Base-by-base conservation (phyloP, 352 stramenopile species). In the Saprolegnia parasitica region DNA sequence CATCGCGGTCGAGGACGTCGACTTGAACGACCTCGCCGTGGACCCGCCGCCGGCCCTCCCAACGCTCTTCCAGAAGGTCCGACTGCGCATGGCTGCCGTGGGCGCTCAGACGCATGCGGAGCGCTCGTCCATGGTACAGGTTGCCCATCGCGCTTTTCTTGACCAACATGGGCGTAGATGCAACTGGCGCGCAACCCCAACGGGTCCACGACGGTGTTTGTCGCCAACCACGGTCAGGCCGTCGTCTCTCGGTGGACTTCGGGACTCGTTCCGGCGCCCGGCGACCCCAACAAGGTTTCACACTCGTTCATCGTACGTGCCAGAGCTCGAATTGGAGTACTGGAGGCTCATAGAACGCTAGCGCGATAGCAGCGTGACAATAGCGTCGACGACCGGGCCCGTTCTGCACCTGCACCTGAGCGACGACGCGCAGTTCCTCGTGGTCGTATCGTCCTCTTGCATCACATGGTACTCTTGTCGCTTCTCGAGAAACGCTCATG, bases 1-100 rank as follows among this genome's bases (percentile, higher is more conserved):
- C 39, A 47, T 70, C 29, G 45, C 63, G 8, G 63, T 70, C 18
- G 63, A 70, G 61, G 63, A 46, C 18, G 29, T 70, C 5, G 5
- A 42, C 29, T 10, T 70, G n/a, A 16, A 55, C 13, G 49, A 70
- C 29, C 42, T 70, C 21, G 16, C 50, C 2, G 13, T 49, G 45
- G 24, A 24, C 35, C 63, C 45, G 20, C 46, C 63, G 23, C 20
- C 55, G 21, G 21, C 63, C 9, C 40, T 62, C 29, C 4, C 49
- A 11, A 37, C 32, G 46, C 29, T 70, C 5, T 61, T 70, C 39
- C 18, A 35, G 5, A 61, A 60, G 21, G 26, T 46, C 13, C 54
- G 63, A 5, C 21, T 70, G 11, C 63, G 63, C 11, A 24, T 70
- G 13, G 63, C 42, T 39, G n/a, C 15, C 16, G 63, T 70, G 9